Base-by-base conservation (phyloP, 495 filamentous ascomycete genomes). In the Tuber aestivum region DNA sequence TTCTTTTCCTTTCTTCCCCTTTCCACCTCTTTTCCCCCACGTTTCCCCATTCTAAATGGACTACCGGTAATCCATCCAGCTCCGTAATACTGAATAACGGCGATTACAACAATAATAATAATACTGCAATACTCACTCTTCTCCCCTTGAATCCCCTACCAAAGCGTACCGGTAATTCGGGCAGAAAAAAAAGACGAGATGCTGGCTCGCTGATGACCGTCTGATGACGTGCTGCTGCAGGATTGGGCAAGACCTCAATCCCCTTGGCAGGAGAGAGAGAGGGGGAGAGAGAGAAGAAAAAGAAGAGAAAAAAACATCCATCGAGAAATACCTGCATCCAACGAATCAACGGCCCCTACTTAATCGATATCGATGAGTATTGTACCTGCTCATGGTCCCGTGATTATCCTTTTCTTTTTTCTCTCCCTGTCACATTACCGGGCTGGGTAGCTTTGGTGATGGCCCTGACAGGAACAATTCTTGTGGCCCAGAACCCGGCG, bases 181-280 rank as follows among this genome's bases (percentile, higher is more conserved):
- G 72, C 50, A 61, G 50, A 35, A 65, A 65, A 65, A 20, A 65
- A 65, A 35, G 27, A 35, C 56, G 56, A 65, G 56, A 65, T 65
- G 56, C 27, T 65, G 72, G 61, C 72, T 48, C 65, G 6, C 41
- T 75, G 70, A 70, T 41, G 72, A 72, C 65, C 70, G 56, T 65
- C 61, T 79, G 77, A 79, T 79, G 78, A 79, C 78, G 78, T 79
- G 78, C 72, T 65, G 70, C 78, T 79, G 78, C 78, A 79, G 78
- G 78, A 79, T 79, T 79, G 78, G 78, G 72, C 76, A 78, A 72
- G 70, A 27, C 72, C 69, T 44, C 41, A 41, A 76, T 75, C 21
- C 75, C 56, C 76, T 79, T 79, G 78, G 78, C 73, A 79, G 78
- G 76, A 79, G 77, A 78, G 61, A 75, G 20, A 16, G 18, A 74